Evolutionary conservation across 352 stramenopile genomes (phyloP), one percentile per base, ranked within the genome.

Genomic region (Phytophthora sojae): DNA sequence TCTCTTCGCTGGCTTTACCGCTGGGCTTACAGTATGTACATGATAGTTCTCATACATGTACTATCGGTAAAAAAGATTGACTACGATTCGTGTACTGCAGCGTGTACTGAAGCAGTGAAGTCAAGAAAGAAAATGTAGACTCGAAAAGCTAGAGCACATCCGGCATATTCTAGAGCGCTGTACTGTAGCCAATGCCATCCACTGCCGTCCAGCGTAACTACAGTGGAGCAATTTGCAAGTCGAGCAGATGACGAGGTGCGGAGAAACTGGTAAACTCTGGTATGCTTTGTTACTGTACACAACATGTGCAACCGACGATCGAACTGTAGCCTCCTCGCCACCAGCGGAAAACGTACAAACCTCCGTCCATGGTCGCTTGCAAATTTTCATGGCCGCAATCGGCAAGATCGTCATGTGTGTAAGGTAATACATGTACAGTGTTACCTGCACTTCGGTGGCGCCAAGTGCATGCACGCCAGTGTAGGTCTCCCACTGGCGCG

Each of bases 251-350:
- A 69, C 17, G 44, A 55, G 21, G 17, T 8, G 19, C 21, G 6
- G 30, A 49, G 29, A 44, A 73, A 68, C 65, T 63, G 37, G 49
- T 66, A 68, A 72, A 35, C 51, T 62, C 61, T 35, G 19, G 57
- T 17, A 61, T 61, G 57, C 57, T 71, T 54, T 59, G 47, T 19
- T n/a, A 44, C 30, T 44, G 37, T 44, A 44, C 37, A 44, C 14
- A 52, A 37, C 64, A 71, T 66, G 64, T 67, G 64, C 64, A 51
- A 57, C 57, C 6, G 23, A 58, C 50, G 65, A 72, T 62, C 51
- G 37, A 51, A 4, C 4, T 57, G 47, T 55, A 51, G 35, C 30
- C 37, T 54, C 37, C 45, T 63, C 44, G 52, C 59, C 58, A 54
- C 44, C 39, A 57, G 25, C 42, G 42, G 63, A 60, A 49, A 49